Conservation (phyloP, 352 stramenopile genomes). For the Blastocystis sp. region DNA sequence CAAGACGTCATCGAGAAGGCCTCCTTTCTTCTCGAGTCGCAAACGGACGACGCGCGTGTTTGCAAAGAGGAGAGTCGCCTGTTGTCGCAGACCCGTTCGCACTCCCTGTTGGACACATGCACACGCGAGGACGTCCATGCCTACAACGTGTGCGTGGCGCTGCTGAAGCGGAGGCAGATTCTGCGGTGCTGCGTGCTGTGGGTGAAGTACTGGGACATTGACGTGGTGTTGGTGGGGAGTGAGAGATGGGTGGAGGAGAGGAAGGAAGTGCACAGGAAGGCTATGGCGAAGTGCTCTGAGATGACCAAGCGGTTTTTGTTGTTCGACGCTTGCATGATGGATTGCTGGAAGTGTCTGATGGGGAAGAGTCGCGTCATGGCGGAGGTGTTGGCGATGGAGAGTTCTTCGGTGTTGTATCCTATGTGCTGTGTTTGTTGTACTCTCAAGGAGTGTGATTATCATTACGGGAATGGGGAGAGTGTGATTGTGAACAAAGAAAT, state of each 20-base stretch:
- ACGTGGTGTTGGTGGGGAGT: not conserved
- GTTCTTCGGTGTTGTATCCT: slow-evolving; percentile 10
- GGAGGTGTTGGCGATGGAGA: slow-evolving; percentile 56
- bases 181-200: slow-evolving; percentile 55
- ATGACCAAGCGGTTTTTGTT: not conserved
- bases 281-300: not conserved
- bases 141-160: slow-evolving; percentile 39
- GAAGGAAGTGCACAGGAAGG: not conserved
- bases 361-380: not conserved
- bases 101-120: not conserved
- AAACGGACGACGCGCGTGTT: not conserved
- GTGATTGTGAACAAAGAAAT: slow-evolving; percentile 4
- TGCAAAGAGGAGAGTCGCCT: not conserved
- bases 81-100: not conserved
- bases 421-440: not conserved
- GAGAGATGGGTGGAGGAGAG: not conserved
- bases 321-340: not conserved
- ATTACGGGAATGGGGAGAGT: too few species aligned
- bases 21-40: not conserved
- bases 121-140: not conserved
- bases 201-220: slow-evolving; percentile 22
- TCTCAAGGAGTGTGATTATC: too few species aligned
- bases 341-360: slow-evolving; percentile 7
- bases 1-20: not conserved
- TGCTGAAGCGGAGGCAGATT: not conserved